Base-by-base conservation (phyloP, 192 early-diverging fungal species). In the Chytriomyces confervae region DNA sequence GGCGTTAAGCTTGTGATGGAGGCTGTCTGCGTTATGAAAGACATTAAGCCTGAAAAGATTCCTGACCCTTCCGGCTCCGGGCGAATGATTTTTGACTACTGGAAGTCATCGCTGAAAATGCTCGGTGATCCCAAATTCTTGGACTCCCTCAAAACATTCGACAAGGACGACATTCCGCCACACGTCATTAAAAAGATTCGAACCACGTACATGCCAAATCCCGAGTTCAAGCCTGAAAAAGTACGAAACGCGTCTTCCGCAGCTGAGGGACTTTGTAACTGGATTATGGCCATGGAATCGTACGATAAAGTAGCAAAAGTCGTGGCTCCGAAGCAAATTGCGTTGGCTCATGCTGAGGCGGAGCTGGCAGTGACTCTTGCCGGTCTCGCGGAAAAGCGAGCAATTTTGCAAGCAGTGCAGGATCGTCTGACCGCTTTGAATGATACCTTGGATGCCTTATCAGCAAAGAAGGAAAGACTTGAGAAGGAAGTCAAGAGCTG, bases 1-100 rank as follows among this genome's bases (percentile, higher is more conserved):
- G 89, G 89, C 20, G 89, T 90, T 0, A 90, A 90, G 62, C 77
- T 90, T 46, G 89, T 90, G 43, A 89, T 90, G 88, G 89, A 90
- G 73, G 86, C 89, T 18, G 82, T 90, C 47, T 90, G 89, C 62
- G 89, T 90, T 5, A 90, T 90, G 89, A 90, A 89, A 74, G 89
- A 90, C 61, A 86, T 90, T 48, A 90, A 90, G 70, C 89, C 89
- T 11, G 89, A 90, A 49, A 86, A 89, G 48, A 79, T 90, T 45
- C 89, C 89, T 1, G 89, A 90, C 80, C 89, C 89, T 1, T 88
- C 88, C 0, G 89, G 89, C 13, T 89, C 88, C 6, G 89, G 89
- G 5, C 77, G 84, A 67, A 90, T 90, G 89, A 80, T 90, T n/a
- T 85, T 86, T 48, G 89, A 90, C 69, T 90, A 90, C 69, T 90